A percentile compares a stretch with the other conserved stretches of the same genome.
phyloP scores from a whole-genome alignment of 2,329 filamentous ascomycete genomes.

The Berkeleyomyces rouxiae region DNA sequence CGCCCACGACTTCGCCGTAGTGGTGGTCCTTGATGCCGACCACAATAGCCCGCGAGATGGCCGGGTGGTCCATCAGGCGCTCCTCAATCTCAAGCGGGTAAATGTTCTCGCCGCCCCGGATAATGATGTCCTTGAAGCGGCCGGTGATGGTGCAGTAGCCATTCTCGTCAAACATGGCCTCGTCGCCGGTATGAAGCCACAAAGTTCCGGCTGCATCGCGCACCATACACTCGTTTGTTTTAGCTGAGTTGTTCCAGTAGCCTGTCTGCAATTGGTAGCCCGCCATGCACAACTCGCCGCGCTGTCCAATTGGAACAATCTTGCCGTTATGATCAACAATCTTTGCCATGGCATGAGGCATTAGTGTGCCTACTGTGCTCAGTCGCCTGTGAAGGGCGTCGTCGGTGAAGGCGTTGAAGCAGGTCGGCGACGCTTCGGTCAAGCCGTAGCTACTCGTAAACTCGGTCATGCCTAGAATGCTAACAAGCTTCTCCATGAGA shows the following conservation, averaged over 20 bases:
- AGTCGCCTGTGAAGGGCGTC: conserved; percentile 51
- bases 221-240: conserved; percentile 47
- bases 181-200: conserved; percentile 54
- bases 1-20: conserved; percentile 57
- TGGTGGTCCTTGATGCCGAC: conserved; percentile 53
- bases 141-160: conserved; percentile 61
- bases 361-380: conserved; percentile 56
- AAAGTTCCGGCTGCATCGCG: conserved; percentile 35
- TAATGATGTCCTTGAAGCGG: conserved; percentile 66
- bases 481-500: conserved; percentile 56
- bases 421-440: conserved; percentile 64
- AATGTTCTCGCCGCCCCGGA: conserved; percentile 57
- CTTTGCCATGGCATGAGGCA: conserved; percentile 63
- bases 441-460: conserved; percentile 56
- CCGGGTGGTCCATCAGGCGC: conserved; percentile 46
- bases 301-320: conserved; percentile 47
- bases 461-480: conserved; percentile 57
- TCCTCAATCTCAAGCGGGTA: conserved; percentile 65
- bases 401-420: conserved; percentile 63
- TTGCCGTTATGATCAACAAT: conserved; percentile 53
- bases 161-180: conserved; percentile 48
- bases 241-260: conserved; percentile 55
- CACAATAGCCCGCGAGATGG: conserved; percentile 47
- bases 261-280: conserved; percentile 59
- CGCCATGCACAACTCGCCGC: conserved; percentile 61